Conservation (phyloP, 1,284 basidiomycete genomes). For the Ceratobasidium sp. region DNA sequence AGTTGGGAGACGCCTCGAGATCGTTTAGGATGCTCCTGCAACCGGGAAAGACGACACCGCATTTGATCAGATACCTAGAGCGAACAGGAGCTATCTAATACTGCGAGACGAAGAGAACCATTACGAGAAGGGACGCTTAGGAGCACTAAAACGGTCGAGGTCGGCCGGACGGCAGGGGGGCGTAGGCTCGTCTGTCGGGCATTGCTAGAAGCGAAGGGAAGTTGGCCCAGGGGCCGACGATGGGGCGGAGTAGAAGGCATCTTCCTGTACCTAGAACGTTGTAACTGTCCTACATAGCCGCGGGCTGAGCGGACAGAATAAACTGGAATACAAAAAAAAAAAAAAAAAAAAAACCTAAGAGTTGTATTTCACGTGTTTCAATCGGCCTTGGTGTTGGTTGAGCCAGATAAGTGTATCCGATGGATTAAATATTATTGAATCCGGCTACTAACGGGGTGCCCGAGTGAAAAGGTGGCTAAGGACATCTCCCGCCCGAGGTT, state of each 20-base stretch:
- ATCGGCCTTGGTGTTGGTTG: no score
- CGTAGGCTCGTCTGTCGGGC: slow-evolving; percentile 18
- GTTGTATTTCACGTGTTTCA: no score
- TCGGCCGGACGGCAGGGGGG: slow-evolving; percentile 13
- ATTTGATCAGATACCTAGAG: not conserved
- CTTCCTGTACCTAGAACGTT: not conserved
- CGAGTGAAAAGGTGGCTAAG: no score
- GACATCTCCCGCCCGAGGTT: no score
- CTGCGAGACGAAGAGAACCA: no score
- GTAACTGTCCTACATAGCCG: not conserved
- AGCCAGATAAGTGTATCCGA: no score
- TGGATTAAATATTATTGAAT: no score
- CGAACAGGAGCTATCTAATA: no score
- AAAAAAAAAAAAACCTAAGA: no score
- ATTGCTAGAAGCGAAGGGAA: not conserved
- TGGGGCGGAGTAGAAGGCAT: not conserved
- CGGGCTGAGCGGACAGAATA: not conserved
- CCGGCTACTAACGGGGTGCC: no score
- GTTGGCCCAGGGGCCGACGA: not conserved
- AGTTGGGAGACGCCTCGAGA: not conserved
- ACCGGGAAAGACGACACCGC: not conserved
- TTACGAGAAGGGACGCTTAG: no score
- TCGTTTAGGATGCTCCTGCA: not conserved
- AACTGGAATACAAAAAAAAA: not conserved
- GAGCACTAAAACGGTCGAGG: not conserved